Base-by-base conservation (phyloP, 2,329 filamentous ascomycete species). In the Fusarium keratoplasticum region DNA sequence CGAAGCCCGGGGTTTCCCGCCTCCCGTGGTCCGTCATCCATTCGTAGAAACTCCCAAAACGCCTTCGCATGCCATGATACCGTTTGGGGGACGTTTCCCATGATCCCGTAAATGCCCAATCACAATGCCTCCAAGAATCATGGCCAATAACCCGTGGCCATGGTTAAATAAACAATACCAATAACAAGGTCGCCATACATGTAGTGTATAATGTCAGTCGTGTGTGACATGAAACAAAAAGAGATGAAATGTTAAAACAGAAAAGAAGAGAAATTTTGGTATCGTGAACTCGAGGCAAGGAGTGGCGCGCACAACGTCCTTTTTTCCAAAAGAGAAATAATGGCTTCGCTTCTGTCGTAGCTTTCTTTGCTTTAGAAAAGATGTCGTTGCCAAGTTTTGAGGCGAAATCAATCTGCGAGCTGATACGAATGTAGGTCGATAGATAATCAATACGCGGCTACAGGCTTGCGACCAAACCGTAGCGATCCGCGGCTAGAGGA, bases 361-460 rank as follows among this genome's bases (percentile, higher is more conserved):
- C 40, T 22, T 22, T 50, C 25, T 59, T 55, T 38, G 35, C 35
- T 27, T 44, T 22, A 16, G 44, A 27, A 27, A n/a, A n/a, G 20
- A 55, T 61, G 36, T 35, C 35, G 44, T 55, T 50, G 25, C 33
- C 61, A 69, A 57, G 6, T 31, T 38, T 36, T 27, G 63, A 52
- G 36, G 47, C 29, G 40, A 27, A 35, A 54, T 59, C 22, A 38
- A 36, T 60, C 14, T 38, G 20, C 52, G 61, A 38, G 29, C 20
- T 33, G 29, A 57, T 35, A 57, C 22, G 6, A 25, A 22, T 18
- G 42, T 27, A 29, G 8, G 36, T 29, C 5, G 5, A 33, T 25
- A 66, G 31, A 42, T 27, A 50, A 31, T 78, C 73, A 86, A 66
- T 83, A 84, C 18, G 83, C 81, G 25, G 81, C 78, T 31, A 86